Conservation (phyloP, 169 alveolate genomes). For the Plasmodium adleri region DNA sequence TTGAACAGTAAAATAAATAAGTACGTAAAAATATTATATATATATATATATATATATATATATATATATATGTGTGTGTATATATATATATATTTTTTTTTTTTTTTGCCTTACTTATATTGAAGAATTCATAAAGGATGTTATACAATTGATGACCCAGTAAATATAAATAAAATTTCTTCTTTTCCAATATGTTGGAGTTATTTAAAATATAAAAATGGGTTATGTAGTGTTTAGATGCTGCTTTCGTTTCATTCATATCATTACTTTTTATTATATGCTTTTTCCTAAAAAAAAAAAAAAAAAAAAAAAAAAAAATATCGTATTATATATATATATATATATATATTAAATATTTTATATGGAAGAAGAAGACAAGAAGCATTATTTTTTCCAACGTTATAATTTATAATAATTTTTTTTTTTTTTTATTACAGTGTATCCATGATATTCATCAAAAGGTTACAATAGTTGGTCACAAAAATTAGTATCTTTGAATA, state of each 20-base stretch:
- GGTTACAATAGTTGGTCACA: constrained; percentile 34
- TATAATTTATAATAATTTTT: not conserved
- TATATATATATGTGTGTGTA: constrained; percentile 6
- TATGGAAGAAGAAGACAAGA: too few relatives aligned
- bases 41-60: not conserved
- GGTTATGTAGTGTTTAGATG: constrained; percentile 6
- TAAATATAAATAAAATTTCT: constrained; percentile 62
- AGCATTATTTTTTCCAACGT: not conserved
- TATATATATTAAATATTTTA: too few relatives aligned
- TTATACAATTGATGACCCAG: constrained; percentile 53
- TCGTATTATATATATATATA: not conserved
- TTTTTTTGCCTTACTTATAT: constrained; percentile 17
- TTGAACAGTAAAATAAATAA: too few relatives aligned
- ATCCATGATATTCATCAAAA: constrained; percentile 38
- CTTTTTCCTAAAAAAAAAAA: constrained; percentile 21
- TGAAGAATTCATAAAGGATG: constrained; percentile 56
- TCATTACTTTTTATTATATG: constrained; percentile 24
- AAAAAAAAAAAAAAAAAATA: not conserved
- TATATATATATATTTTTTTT: not conserved
- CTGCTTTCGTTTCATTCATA: not conserved
- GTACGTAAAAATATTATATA: not conserved
- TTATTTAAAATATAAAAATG: constrained; percentile 65
- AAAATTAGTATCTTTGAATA: constrained; percentile 16
- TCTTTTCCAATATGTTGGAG: constrained; percentile 42
- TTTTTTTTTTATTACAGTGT: constrained; percentile 21